Evolutionary conservation across 176 grass and related monocot species (phyloP).

Genomic region (Elaeis guineensis): DNA sequence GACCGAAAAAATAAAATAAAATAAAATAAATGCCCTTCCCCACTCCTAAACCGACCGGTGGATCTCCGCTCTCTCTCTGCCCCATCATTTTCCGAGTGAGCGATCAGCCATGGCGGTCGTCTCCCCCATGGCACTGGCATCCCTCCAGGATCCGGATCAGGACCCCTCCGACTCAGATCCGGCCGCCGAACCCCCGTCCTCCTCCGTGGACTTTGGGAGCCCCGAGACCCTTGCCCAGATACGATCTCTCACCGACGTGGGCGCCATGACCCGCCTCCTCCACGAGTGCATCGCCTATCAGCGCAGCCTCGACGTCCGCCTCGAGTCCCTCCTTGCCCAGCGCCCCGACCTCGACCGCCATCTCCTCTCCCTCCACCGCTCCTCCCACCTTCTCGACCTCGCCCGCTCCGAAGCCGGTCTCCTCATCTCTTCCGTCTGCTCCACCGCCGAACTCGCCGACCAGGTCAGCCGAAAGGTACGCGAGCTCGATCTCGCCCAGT

Average conservation of each 20-base stretch:
- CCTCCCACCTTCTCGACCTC: conserved; percentile 56
- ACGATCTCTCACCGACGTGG: conserved; percentile 70
- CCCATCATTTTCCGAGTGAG: no score
- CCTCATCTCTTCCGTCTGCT: conserved; percentile 48
- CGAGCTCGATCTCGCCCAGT: conserved; percentile 67
- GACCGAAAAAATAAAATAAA: no score
- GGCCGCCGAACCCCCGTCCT: conserved; percentile 1
- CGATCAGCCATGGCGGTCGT: conserved; percentile 17
- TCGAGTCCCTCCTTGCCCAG: conserved; percentile 65
- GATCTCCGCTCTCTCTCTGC: no score
- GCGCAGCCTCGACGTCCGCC: conserved; percentile 59
- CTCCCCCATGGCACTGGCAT: conserved; percentile 25
- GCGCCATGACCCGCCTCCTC: conserved; percentile 65
- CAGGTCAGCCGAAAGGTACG: conserved; percentile 64
- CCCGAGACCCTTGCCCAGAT: conserved; percentile 45
- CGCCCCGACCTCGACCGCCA: conserved; percentile 74
- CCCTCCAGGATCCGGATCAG: conserved; percentile 3
- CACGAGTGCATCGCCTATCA: conserved; percentile 88
- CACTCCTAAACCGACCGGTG: no score
- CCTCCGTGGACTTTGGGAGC: conserved; percentile 54
- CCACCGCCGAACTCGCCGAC: conserved; percentile 55
- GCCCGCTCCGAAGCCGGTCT: conserved; percentile 59
- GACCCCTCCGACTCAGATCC: conserved; percentile 4
- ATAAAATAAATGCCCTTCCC: no score
- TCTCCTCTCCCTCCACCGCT: conserved; percentile 46